Conservation (phyloP, 1,284 basidiomycete genomes). For the Xanthoconium separans region DNA sequence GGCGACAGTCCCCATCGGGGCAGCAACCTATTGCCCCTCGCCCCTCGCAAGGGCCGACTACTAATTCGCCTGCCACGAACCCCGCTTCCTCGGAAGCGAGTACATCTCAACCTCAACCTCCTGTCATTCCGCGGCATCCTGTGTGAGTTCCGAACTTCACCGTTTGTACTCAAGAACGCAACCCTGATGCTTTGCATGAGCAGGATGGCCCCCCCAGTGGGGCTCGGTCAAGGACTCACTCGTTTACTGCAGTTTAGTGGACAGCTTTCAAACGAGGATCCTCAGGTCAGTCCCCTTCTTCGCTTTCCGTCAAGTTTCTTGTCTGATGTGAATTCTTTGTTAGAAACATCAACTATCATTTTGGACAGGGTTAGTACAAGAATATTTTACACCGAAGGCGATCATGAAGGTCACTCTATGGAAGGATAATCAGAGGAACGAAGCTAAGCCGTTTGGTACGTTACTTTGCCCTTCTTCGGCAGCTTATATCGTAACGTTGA, state of each 20-base stretch:
- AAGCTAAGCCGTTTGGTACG: constrained; percentile 79
- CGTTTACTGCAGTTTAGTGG: constrained; percentile 68
- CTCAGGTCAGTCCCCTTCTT: constrained; percentile 39
- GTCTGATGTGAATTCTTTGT: constrained; percentile 11
- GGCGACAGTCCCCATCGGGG: constrained; percentile 34
- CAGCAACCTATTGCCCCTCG: constrained; percentile 40
- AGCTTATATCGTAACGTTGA: constrained; percentile 3
- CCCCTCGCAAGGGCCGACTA: constrained; percentile 30
- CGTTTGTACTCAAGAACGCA: background rate
- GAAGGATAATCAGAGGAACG: constrained; percentile 72
- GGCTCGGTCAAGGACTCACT: constrained; percentile 57
- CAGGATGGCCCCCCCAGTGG: constrained; percentile 35
- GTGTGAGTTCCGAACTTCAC: constrained; percentile 28
- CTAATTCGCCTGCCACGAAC: constrained; percentile 21
- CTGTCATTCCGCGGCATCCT: constrained; percentile 21
- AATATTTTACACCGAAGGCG: constrained; percentile 66
- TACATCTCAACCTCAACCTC: constrained; percentile 27
- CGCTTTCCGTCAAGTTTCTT: background rate
- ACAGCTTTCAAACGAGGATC: constrained; percentile 51
- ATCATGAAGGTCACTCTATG: constrained; percentile 74
- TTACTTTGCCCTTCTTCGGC: constrained; percentile 12
- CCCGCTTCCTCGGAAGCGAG: constrained; percentile 27
- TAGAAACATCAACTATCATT: constrained; percentile 61
- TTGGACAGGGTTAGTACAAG: constrained; percentile 61
- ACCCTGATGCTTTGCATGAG: constrained; percentile 18